Evolutionary conservation across 2,329 filamentous ascomycete genomes (phyloP).

Genomic region (Periconia macrospinosa): DNA sequence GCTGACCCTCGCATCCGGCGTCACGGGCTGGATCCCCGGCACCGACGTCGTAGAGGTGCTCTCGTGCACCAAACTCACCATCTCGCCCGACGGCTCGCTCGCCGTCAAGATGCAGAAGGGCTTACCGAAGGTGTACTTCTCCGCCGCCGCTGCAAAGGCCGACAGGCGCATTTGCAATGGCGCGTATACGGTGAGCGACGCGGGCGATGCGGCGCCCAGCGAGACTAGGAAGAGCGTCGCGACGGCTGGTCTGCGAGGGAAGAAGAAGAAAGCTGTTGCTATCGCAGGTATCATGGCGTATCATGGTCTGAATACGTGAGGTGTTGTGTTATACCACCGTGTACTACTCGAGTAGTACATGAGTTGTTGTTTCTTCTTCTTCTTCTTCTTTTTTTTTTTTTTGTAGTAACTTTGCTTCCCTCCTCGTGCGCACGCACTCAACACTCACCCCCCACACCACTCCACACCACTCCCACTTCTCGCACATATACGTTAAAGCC

Average conservation of each 20-base stretch:
- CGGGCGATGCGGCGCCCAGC: neutral
- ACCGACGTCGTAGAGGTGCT: conserved; percentile 36
- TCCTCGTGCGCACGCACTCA: too few relatives aligned
- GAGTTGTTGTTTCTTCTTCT: too few relatives aligned
- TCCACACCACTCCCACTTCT: too few relatives aligned
- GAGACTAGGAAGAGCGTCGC: neutral
- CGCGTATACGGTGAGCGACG: neutral
- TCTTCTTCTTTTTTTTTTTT: too few relatives aligned
- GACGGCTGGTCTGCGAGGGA: neutral
- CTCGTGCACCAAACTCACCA: conserved; percentile 33
- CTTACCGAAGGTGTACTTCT: conserved; percentile 40
- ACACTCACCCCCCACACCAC: too few relatives aligned
- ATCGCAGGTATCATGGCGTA: neutral
- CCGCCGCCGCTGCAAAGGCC: conserved; percentile 14
- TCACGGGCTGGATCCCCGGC: conserved; percentile 24
- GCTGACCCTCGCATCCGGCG: conserved; percentile 32
- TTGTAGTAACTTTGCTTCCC: too few relatives aligned
- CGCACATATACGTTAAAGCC: too few relatives aligned
- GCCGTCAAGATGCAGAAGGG: conserved; percentile 40
- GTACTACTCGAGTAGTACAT: too few relatives aligned
- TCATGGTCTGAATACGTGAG: too few relatives aligned
- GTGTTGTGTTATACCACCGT: too few relatives aligned
- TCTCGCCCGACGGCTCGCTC: conserved; percentile 25
- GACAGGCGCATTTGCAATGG: conserved; percentile 21
- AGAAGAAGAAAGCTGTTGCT: neutral